These are phyloP conservation scores for Nicotiana obtusifolia DNA, from an alignment of 257 asterid genomes.

Conservation along the genomic window DNA sequence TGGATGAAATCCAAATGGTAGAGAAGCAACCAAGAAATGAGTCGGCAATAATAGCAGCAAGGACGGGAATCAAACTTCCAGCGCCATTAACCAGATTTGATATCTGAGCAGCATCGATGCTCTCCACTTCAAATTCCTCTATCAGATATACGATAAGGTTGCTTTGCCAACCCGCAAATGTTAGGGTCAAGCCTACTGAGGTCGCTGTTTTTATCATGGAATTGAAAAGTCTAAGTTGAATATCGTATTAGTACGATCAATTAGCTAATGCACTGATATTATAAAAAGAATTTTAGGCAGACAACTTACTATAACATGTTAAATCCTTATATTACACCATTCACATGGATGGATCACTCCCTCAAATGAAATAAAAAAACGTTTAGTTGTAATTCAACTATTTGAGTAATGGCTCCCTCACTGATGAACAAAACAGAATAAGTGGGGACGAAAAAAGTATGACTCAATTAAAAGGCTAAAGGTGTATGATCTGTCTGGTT, in stretches of 20 bases:
- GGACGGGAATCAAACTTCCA: conserved; percentile 27
- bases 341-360: too few relatives aligned
- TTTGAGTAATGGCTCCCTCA: too few relatives aligned
- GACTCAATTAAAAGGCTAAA: too few relatives aligned
- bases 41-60: conserved; percentile 47
- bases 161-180: conserved; percentile 32
- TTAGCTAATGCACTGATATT: too few relatives aligned
- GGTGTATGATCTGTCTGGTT: too few relatives aligned
- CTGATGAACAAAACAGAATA: too few relatives aligned
- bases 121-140: conserved; percentile 27
- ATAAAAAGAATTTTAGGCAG: neutral
- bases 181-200: conserved; percentile 26
- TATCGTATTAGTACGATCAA: too few relatives aligned
- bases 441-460: too few relatives aligned
- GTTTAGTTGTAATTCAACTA: too few relatives aligned
- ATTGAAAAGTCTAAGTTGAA: neutral
- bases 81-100: conserved; percentile 29
- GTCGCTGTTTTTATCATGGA: conserved; percentile 24
- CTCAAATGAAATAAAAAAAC: too few relatives aligned
- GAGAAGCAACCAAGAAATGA: conserved; percentile 44
- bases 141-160: conserved; percentile 45
- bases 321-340: neutral
- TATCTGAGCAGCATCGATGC: conserved; percentile 35
- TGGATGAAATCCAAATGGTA: conserved; percentile 42
- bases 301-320: neutral